Conservation (phyloP, 1,284 basidiomycete genomes). For the Malassezia japonica region DNA sequence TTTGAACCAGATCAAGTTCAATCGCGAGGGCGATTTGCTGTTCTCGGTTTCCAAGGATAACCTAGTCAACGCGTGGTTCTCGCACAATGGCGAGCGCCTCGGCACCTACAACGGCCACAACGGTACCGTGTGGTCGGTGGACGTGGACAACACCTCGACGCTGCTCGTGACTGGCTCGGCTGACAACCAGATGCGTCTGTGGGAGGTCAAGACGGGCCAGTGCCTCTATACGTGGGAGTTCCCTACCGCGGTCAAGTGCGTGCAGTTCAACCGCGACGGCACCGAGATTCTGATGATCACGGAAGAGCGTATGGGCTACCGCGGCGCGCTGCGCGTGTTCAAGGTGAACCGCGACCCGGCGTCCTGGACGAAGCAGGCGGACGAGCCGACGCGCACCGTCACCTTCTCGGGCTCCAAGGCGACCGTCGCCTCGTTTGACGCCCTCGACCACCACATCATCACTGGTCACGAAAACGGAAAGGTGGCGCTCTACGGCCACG, state of each 20-base stretch:
- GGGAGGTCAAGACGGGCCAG: constrained; percentile 81
- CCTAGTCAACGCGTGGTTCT: constrained; percentile 91
- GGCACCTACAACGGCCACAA: constrained; percentile 96
- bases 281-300: constrained; percentile 71
- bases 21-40: constrained; percentile 86
- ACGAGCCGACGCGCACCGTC: constrained; percentile 42
- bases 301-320: constrained; percentile 85
- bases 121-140: constrained; percentile 91
- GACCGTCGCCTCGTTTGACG: constrained; percentile 83
- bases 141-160: constrained; percentile 78
- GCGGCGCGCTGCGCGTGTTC: constrained; percentile 65
- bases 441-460: constrained; percentile 68
- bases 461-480: constrained; percentile 96
- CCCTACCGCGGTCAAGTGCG: constrained; percentile 91
- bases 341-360: constrained; percentile 54
- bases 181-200: constrained; percentile 85
- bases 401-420: constrained; percentile 58
- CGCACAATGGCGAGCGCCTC: constrained; percentile 94
- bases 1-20: constrained; percentile 67
- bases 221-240: constrained; percentile 78
- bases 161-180: constrained; percentile 74
- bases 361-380: constrained; percentile 34
- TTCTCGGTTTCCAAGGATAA: constrained; percentile 95
- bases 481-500: constrained; percentile 52
- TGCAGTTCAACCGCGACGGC: constrained; percentile 67